A percentile compares a stretch with the other conserved stretches of the same genome.
phyloP scores from a whole-genome alignment of 192 early-diverging fungal species.

The Gryganskiella cystojenkinii region DNA sequence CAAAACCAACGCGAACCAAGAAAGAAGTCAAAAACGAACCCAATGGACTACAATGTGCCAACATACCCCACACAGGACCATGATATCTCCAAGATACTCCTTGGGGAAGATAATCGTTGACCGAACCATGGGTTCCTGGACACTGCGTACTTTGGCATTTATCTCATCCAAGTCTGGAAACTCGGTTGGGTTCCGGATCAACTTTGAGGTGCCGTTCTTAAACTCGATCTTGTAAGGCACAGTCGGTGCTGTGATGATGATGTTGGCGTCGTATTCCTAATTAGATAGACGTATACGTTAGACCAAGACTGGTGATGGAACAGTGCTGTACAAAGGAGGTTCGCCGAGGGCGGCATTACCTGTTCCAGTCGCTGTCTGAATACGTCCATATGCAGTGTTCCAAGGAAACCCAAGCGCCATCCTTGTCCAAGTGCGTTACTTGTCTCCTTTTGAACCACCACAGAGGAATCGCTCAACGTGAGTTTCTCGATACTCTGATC shows the following conservation, averaged over 20 bases:
- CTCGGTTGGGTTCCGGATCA: conserved; percentile 87
- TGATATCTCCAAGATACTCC: conserved; percentile 78
- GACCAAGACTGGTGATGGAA: neutral
- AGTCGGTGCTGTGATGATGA: conserved; percentile 93
- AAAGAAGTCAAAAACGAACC: neutral
- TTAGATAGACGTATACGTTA: conserved; percentile 3
- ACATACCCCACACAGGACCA: conserved; percentile 78
- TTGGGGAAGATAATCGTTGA: conserved; percentile 93
- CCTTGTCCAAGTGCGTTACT: conserved; percentile 93
- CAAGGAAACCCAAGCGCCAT: conserved; percentile 95
- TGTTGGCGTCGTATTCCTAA: conserved; percentile 90
- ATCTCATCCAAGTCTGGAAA: conserved; percentile 86
- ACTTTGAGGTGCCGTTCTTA: conserved; percentile 54
- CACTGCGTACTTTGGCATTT: conserved; percentile 66
- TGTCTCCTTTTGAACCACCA: conserved; percentile 87
- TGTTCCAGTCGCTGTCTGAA: conserved; percentile 93
- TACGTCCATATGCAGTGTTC: conserved; percentile 98
- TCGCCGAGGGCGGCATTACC: conserved; percentile 29
- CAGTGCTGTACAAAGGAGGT: neutral
- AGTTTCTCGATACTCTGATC: conserved; percentile 93
- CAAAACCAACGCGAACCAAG: too few relatives aligned
- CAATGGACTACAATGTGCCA: conserved; percentile 5
- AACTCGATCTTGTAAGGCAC: conserved; percentile 85
- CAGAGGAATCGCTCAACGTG: conserved; percentile 96
- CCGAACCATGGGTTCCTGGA: conserved; percentile 93